Base-by-base conservation (phyloP, 2,329 filamentous ascomycete species). In the Aspergillus sp. region DNA sequence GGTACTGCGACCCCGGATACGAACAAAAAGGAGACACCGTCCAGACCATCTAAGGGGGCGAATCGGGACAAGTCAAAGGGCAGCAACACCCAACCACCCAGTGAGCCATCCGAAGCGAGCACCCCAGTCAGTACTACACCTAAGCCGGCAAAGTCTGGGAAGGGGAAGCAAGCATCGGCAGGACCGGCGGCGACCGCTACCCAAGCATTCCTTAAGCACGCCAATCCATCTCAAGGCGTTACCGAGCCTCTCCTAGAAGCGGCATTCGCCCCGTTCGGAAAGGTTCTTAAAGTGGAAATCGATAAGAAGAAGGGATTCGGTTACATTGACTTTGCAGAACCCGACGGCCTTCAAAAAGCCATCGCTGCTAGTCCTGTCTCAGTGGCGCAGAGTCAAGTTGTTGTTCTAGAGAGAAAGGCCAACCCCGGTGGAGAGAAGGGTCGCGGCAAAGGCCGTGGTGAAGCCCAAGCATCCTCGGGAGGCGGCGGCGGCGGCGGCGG, bases 301-400 rank as follows among this genome's bases (percentile, higher is more conserved):
- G 94, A 98, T 73, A 93, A 92, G 75, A 90, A 93, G 70, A 97
- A 97, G 75, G 92, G 92, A 0, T 96, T 96, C 70, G 94, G 92
- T 2, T 96, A 97, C 73, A 89, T 96, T 41, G 91, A 96, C 64
- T 98, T 97, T 78, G 84, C 85, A 8, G 88, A 92, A 21, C 83
- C 88, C 0, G 86, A 88, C 8, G 83, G 85, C 8, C 81, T 98
- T 25, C 85, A 86, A 68, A 92, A 90, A 70, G 94, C 94, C 5
- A 87, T 96, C 71, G 84, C 87, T 15, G 90, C 90, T 11, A 96
- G 92, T 70, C 91, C 91, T 0, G 84, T 97, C 30, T 81, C 89
- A 19, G 88, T 98, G 10, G 93, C 90, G 0, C 90, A 96, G 72
- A 92, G 91, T 6, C 88, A 89, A 8, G 91, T 98, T 2, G 91